phyloP scores from a whole-genome alignment of 2,329 filamentous ascomycete genomes.

The Pseudonectria buxi region DNA sequence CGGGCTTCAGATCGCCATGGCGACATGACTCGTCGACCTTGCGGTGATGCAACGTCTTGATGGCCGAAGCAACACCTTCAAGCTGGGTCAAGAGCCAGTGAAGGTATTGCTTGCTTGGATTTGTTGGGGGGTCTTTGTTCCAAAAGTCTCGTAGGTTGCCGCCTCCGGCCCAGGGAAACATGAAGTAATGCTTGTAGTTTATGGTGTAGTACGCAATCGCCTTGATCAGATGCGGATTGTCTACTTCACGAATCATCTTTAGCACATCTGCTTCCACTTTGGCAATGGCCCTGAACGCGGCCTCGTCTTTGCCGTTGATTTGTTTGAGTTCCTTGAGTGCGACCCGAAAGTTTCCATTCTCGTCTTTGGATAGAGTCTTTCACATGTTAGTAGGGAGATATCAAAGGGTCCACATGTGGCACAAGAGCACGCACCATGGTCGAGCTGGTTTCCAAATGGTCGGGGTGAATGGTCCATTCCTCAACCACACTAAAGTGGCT shows the following conservation, averaged over 20 bases:
- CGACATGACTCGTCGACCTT: background rate
- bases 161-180: slow-evolving; percentile 14
- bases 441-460: background rate
- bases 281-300: background rate
- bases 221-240: slow-evolving; percentile 4
- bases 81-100: slow-evolving; percentile 7
- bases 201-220: slow-evolving; percentile 6
- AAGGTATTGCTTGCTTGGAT: background rate
- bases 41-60: slow-evolving; percentile 1
- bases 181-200: slow-evolving; percentile 6
- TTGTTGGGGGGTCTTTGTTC: background rate
- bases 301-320: background rate
- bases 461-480: slow-evolving; percentile 1
- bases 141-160: slow-evolving; percentile 14
- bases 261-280: slow-evolving; percentile 2
- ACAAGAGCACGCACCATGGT: background rate
- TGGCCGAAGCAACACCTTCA: slow-evolving; percentile 1
- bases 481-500: too few relatives aligned
- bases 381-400: background rate
- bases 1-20: slow-evolving; percentile 14
- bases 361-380: background rate
- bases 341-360: background rate
- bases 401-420: too few relatives aligned
- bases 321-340: slow-evolving; percentile 1
- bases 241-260: slow-evolving; percentile 1